Evolutionary conservation across 2,329 filamentous ascomycete species (phyloP).

Genomic region (Metarhizium album): DNA sequence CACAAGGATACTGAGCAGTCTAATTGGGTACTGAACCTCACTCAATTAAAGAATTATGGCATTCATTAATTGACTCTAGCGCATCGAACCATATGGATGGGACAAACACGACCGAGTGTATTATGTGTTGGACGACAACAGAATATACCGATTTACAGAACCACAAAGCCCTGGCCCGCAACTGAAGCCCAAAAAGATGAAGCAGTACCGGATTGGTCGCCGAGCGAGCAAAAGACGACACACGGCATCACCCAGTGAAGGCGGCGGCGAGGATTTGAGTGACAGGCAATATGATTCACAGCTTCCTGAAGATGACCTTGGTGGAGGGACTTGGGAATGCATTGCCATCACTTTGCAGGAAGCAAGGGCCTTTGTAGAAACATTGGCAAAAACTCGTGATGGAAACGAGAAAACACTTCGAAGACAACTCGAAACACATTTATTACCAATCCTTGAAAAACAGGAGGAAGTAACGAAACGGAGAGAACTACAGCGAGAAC

Average conservation of each 20-base stretch:
- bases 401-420: constrained; percentile 73
- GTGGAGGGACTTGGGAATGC: constrained; percentile 81
- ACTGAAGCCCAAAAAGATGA: constrained; percentile 54
- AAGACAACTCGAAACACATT: constrained; percentile 60
- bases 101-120: constrained; percentile 80
- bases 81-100: constrained; percentile 79
- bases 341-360: constrained; percentile 73
- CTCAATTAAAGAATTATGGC: neutral
- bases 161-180: constrained; percentile 51
- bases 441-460: constrained; percentile 76
- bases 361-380: constrained; percentile 59
- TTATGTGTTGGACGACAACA: constrained; percentile 86
- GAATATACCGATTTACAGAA: constrained; percentile 82
- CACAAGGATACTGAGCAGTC: constrained; percentile 72
- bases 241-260: constrained; percentile 26
- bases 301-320: constrained; percentile 48
- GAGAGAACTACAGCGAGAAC: constrained; percentile 57
- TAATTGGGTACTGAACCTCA: constrained; percentile 55
- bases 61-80: constrained; percentile 28
- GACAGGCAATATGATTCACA: constrained; percentile 16
- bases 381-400: constrained; percentile 66
- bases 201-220: constrained; percentile 35
- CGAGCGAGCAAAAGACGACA: constrained; percentile 66
- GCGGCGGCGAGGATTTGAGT: constrained; percentile 20
- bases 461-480: constrained; percentile 64